Conservation (phyloP, 345 rosid genomes). For the Lenwebbia sp. region DNA sequence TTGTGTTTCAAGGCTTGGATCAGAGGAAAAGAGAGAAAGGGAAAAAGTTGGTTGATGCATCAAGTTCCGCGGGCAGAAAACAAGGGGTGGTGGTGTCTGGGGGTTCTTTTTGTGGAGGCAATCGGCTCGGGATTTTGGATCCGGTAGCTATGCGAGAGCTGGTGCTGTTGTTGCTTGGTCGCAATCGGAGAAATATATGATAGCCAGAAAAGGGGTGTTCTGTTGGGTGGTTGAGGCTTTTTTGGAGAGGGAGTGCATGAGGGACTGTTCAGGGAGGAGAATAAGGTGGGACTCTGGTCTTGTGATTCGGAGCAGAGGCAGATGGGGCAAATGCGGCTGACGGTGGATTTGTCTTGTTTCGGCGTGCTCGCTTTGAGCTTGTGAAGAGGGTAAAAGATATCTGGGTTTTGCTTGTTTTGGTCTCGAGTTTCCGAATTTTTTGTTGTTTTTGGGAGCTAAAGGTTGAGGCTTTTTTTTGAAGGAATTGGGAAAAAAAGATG, state of each 20-base stretch:
- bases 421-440: not conserved
- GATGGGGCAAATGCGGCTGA: constrained; percentile 89
- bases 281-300: constrained; percentile 40
- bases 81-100: not conserved
- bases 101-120: not conserved
- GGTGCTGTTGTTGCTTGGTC: not conserved
- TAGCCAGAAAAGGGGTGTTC: not conserved
- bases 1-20: not conserved
- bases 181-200: not conserved
- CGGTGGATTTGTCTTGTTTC: not conserved
- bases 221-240: not conserved
- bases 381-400: not conserved
- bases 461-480: not conserved
- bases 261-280: constrained; percentile 32
- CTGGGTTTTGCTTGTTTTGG: not conserved
- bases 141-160: not conserved
- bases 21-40: not conserved
- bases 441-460: not conserved
- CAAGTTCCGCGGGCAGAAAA: not conserved
- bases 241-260: not conserved
- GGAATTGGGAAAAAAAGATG: constrained; percentile 18
- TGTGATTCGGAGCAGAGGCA: constrained; percentile 51
- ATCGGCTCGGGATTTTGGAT: not conserved
- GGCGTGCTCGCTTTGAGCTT: not conserved
- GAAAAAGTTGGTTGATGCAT: not conserved